These are phyloP conservation scores for Cladosporium halotolerans DNA, from an alignment of 2,329 filamentous ascomycete genomes.

Conservation along the genomic window DNA sequence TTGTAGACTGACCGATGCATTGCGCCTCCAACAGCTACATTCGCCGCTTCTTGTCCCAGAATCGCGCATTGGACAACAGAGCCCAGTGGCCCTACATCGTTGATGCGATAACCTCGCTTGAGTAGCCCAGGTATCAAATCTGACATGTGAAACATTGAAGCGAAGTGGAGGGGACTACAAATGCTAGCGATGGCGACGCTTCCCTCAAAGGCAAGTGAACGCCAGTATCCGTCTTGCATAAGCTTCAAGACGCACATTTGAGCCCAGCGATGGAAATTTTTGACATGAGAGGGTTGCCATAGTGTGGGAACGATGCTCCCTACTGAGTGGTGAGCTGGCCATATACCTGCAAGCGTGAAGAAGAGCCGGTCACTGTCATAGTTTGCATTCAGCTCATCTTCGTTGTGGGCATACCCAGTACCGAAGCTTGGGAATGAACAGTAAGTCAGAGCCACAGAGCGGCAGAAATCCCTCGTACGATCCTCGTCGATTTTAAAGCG, in stretches of 20 bases:
- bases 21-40: background rate
- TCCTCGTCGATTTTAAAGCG: background rate
- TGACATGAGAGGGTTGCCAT: background rate
- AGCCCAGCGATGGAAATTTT: background rate
- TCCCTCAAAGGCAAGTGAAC: background rate
- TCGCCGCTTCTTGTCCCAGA: background rate
- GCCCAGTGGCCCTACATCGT: background rate
- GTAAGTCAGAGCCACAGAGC: background rate
- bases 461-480: background rate
- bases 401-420: background rate
- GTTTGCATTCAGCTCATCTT: background rate
- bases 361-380: background rate
- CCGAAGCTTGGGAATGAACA: background rate
- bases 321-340: background rate
- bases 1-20: background rate
- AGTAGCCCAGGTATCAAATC: background rate
- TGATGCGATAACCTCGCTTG: background rate
- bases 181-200: background rate
- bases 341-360: background rate
- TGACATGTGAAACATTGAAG: background rate
- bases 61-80: background rate
- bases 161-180: background rate
- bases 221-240: background rate
- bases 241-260: background rate
- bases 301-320: background rate